A percentile compares a stretch with the other conserved stretches of the same genome.
Conservation (phyloP, 805 yeast genomes). For the Debaryomyces castellii region DNA sequence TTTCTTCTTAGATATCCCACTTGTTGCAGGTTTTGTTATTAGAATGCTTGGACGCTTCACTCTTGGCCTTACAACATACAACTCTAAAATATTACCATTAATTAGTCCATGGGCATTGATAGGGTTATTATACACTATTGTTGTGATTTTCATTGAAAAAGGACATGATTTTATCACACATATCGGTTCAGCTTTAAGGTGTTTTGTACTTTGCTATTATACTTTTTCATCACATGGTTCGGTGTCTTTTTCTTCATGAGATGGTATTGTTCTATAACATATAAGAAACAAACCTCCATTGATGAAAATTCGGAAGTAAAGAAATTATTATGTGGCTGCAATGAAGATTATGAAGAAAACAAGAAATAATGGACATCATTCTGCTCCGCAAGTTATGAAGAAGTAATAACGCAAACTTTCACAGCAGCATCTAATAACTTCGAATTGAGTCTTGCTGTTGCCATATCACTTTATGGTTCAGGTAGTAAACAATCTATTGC, state of each 20-base stretch:
- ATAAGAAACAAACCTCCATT: background rate
- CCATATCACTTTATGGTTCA: slow-evolving; percentile 51
- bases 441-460: slow-evolving; percentile 55
- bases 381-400: slow-evolving; percentile 41
- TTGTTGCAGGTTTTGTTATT: slow-evolving; percentile 44
- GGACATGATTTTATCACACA: slow-evolving; percentile 49
- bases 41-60: slow-evolving; percentile 26
- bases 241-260: slow-evolving; percentile 39
- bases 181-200: slow-evolving; percentile 49
- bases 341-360: slow-evolving; percentile 16
- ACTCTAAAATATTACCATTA: slow-evolving; percentile 35
- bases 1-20: slow-evolving; percentile 54
- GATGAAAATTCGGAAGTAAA: slow-evolving; percentile 14
- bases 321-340: slow-evolving; percentile 39
- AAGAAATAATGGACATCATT: slow-evolving; percentile 19
- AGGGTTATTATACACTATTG: slow-evolving; percentile 51
- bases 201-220: slow-evolving; percentile 46
- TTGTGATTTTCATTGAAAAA: slow-evolving; percentile 50
- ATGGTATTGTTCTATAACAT: slow-evolving; percentile 12
- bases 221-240: slow-evolving; percentile 50
- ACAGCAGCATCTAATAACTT: slow-evolving; percentile 61
- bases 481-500: slow-evolving; percentile 55
- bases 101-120: slow-evolving; percentile 51
- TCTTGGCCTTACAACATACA: slow-evolving; percentile 31
- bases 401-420: slow-evolving; percentile 50